phyloP scores from a whole-genome alignment of 495 filamentous ascomycete genomes.

The Patellaria atrata region DNA sequence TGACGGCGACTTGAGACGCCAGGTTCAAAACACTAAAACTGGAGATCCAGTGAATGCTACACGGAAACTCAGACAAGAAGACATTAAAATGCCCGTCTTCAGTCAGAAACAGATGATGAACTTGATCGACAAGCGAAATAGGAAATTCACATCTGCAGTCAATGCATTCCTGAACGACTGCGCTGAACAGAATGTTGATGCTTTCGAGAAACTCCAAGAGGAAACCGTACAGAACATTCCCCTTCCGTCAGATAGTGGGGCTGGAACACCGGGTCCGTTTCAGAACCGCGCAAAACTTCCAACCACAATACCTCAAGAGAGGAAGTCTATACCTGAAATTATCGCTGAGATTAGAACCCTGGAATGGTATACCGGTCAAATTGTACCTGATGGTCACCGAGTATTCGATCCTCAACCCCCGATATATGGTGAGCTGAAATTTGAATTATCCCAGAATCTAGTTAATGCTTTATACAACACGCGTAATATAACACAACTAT shows the following conservation, averaged over 20 bases:
- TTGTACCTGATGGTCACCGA: slow-evolving; percentile 86
- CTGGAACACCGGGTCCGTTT: slow-evolving; percentile 33
- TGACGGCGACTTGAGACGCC: slow-evolving; percentile 77
- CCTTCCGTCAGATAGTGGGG: slow-evolving; percentile 33
- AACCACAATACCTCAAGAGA: slow-evolving; percentile 61
- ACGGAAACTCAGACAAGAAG: slow-evolving; percentile 53
- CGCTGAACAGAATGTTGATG: slow-evolving; percentile 48
- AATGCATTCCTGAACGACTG: slow-evolving; percentile 64
- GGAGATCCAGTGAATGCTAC: slow-evolving; percentile 52
- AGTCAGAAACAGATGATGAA: slow-evolving; percentile 83
- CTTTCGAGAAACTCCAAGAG: slow-evolving; percentile 46
- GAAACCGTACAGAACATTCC: slow-evolving; percentile 36
- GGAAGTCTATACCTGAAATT: slow-evolving; percentile 72
- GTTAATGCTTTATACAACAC: slow-evolving; percentile 93
- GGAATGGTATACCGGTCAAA: slow-evolving; percentile 82
- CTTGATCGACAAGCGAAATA: slow-evolving; percentile 82
- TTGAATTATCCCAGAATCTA: slow-evolving; percentile 73
- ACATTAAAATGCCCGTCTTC: slow-evolving; percentile 85
- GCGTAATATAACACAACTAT: slow-evolving; percentile 71
- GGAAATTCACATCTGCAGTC: slow-evolving; percentile 68
- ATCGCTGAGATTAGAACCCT: slow-evolving; percentile 66
- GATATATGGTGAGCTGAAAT: slow-evolving; percentile 71
- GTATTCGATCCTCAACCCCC: slow-evolving; percentile 81
- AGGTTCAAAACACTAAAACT: slow-evolving; percentile 54
- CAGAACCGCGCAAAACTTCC: slow-evolving; percentile 33